phyloP scores from a whole-genome alignment of 805 yeast genomes.

The Nakazawaea wickerhamii region DNA sequence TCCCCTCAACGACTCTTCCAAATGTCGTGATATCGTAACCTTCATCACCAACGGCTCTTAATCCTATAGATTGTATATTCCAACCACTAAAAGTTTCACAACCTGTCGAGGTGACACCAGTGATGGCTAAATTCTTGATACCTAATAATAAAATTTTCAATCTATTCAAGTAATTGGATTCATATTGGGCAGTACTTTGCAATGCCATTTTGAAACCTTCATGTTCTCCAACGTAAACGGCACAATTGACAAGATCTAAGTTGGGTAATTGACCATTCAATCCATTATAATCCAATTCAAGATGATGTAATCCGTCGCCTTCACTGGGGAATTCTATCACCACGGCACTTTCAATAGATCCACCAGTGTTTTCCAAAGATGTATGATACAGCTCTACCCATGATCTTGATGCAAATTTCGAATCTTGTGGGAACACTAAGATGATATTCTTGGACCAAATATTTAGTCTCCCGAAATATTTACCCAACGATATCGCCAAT shows the following conservation, averaged over 20 bases:
- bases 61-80: conserved; percentile 87
- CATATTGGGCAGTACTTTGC: conserved; percentile 51
- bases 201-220: conserved; percentile 69
- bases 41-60: conserved; percentile 57
- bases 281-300: conserved; percentile 80
- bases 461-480: conserved; percentile 80
- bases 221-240: conserved; percentile 64
- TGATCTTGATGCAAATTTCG: conserved; percentile 59
- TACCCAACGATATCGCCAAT: conserved; percentile 62
- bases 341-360: conserved; percentile 87
- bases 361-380: conserved; percentile 80
- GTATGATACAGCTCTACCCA: conserved; percentile 97
- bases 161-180: conserved; percentile 47
- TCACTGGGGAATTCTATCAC: conserved; percentile 69
- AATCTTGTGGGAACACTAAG: conserved; percentile 73
- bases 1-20: conserved; percentile 85
- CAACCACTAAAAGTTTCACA: conserved; percentile 93
- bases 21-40: conserved; percentile 77
- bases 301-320: conserved; percentile 62
- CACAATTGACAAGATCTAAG: conserved; percentile 81
- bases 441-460: conserved; percentile 95
- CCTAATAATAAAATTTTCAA: conserved; percentile 57
- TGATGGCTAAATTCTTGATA: conserved; percentile 57
- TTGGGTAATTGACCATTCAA: conserved; percentile 95
- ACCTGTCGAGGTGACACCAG: conserved; percentile 69